These are phyloP conservation scores for Alternaria atra DNA, from an alignment of 2,329 filamentous ascomycete genomes.

Conservation along the genomic window DNA sequence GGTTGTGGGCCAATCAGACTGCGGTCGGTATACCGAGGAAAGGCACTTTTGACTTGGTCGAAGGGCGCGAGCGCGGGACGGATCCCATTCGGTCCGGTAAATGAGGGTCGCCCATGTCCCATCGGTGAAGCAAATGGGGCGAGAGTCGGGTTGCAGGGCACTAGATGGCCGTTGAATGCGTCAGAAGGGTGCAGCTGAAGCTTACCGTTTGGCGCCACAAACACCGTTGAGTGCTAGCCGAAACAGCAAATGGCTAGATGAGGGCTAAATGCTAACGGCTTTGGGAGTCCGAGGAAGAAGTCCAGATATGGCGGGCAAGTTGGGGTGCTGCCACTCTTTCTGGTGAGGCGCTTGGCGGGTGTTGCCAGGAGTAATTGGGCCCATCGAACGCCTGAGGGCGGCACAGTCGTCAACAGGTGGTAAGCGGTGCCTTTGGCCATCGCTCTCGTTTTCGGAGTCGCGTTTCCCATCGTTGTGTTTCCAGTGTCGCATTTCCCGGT, in stretches of 20 bases:
- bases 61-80: slow-evolving; percentile 8
- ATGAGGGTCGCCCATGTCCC: slow-evolving; percentile 8
- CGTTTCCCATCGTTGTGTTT: neutral
- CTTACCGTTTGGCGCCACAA: slow-evolving; percentile 12
- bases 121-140: slow-evolving; percentile 16
- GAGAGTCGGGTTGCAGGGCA: slow-evolving; percentile 10
- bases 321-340: neutral
- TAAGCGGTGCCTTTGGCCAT: neutral
- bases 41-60: neutral
- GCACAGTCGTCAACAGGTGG: slow-evolving; percentile 5
- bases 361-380: neutral
- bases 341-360: neutral
- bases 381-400: neutral
- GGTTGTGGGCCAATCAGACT: slow-evolving; percentile 7
- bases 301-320: slow-evolving; percentile 2
- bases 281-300: neutral
- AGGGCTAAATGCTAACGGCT: neutral
- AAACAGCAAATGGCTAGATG: slow-evolving; percentile 11
- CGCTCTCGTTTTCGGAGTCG: neutral
- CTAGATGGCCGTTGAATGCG: slow-evolving; percentile 16
- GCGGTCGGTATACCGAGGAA: slow-evolving; percentile 8
- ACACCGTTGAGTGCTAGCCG: slow-evolving; percentile 17
- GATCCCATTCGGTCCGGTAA: slow-evolving; percentile 14
- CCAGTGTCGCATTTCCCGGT: neutral
- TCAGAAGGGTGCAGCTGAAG: slow-evolving; percentile 16